Conservation (phyloP, 2,329 filamentous ascomycete species). For the Fusarium ambrosium region DNA sequence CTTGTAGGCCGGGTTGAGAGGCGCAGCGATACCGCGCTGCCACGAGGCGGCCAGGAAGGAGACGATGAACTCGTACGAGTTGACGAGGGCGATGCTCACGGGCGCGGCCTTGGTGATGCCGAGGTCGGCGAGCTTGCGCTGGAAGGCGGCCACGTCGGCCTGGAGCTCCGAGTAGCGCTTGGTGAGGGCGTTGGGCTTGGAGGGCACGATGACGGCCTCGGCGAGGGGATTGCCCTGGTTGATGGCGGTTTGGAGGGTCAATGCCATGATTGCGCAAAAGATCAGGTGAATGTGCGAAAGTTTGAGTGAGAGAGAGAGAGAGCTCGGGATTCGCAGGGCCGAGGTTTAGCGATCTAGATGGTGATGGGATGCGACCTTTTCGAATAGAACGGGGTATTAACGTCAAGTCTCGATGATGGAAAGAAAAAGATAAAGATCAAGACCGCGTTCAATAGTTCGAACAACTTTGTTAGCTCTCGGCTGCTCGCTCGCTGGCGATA, state of each 20-base stretch:
- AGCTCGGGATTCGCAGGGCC: neutral
- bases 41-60: conserved; percentile 88
- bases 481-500: conserved; percentile 21
- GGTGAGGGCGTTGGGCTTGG: conserved; percentile 71
- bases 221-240: conserved; percentile 58
- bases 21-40: conserved; percentile 86
- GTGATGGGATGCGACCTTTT: neutral
- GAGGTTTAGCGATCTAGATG: neutral
- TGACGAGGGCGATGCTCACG: conserved; percentile 86
- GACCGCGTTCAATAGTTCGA: conserved; percentile 1
- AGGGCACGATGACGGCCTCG: conserved; percentile 80
- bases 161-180: conserved; percentile 78
- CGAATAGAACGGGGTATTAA: neutral
- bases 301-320: neutral
- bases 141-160: conserved; percentile 77
- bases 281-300: conserved; percentile 4
- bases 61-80: conserved; percentile 90
- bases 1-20: conserved; percentile 90
- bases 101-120: conserved; percentile 78
- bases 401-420: neutral
- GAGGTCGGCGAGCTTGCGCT: conserved; percentile 81
- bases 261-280: conserved; percentile 49
- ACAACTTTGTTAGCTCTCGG: conserved; percentile 7
- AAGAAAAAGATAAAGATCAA: conserved; percentile 8
- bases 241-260: conserved; percentile 66